Evolutionary conservation across 345 rosid species (phyloP).

Genomic region (Sisymbrium irio): DNA sequence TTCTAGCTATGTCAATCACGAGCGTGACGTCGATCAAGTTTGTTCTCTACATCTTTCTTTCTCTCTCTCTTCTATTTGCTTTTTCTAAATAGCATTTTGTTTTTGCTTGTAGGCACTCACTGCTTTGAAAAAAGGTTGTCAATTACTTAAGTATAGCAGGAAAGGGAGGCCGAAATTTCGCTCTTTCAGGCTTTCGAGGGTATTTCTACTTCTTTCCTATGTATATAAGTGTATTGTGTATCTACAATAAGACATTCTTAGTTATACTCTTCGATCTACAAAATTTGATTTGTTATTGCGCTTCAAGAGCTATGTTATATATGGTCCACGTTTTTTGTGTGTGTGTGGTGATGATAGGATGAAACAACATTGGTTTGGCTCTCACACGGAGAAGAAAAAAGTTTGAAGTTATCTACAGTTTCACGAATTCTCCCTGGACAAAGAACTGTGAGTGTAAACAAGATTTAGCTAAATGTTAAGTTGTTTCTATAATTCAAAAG

Average conservation of each 20-base stretch:
- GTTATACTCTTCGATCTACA: background rate
- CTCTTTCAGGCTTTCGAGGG: constrained; percentile 64
- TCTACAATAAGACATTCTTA: background rate
- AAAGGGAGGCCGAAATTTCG: constrained; percentile 95
- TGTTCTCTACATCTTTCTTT: background rate
- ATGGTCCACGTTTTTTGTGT: background rate
- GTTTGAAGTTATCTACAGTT: constrained; percentile 62
- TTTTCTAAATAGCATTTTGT: background rate
- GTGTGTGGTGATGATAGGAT: constrained; percentile 48
- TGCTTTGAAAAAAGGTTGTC: constrained; percentile 79
- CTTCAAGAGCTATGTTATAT: background rate
- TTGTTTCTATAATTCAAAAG: background rate
- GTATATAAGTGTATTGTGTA: background rate
- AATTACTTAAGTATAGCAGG: constrained; percentile 86
- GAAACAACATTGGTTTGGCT: constrained; percentile 81
- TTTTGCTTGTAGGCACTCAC: constrained; percentile 61
- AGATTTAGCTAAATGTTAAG: background rate
- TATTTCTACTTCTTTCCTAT: constrained; percentile 31
- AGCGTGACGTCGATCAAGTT: constrained; percentile 88
- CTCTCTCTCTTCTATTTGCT: background rate
- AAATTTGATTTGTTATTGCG: background rate
- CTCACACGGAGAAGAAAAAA: constrained; percentile 73
- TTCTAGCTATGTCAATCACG: constrained; percentile 65
- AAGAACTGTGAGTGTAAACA: constrained; percentile 72
- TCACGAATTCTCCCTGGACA: constrained; percentile 80